phyloP scores from a whole-genome alignment of 352 stramenopile species.

The Globisporangium viniferum region DNA sequence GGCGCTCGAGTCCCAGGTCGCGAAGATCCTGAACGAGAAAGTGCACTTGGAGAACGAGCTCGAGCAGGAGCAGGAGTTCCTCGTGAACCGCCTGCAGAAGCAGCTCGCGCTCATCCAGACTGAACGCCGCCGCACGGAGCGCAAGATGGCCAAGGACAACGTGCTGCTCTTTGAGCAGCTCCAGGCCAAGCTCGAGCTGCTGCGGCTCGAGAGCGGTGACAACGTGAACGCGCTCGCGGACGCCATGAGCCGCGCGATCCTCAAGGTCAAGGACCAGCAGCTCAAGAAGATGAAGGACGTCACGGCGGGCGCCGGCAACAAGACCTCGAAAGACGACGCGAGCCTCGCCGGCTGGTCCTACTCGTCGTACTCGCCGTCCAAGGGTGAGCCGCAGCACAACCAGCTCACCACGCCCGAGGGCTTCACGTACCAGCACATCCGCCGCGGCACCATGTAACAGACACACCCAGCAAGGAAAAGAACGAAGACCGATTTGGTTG shows the following conservation, averaged over 20 bases:
- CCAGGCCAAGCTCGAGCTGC: constrained; percentile 54
- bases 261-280: constrained; percentile 57
- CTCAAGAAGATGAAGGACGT: constrained; percentile 43
- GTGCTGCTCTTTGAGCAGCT: constrained; percentile 66
- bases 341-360: constrained; percentile 40
- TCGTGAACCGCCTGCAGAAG: constrained; percentile 86
- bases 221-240: constrained; percentile 63
- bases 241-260: constrained; percentile 41
- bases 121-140: constrained; percentile 73
- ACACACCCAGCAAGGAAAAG: background rate
- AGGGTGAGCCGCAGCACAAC: constrained; percentile 15
- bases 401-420: constrained; percentile 44
- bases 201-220: constrained; percentile 50
- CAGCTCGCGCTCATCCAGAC: constrained; percentile 61
- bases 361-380: constrained; percentile 23
- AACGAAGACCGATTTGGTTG: background rate
- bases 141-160: constrained; percentile 74
- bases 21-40: constrained; percentile 82
- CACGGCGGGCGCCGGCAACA: constrained; percentile 11
- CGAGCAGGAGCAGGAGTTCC: constrained; percentile 86
- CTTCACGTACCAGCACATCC: constrained; percentile 68
- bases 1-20: constrained; percentile 74
- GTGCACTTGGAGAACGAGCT: constrained; percentile 85
- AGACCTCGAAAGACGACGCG: constrained; percentile 63
- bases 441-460: constrained; percentile 70